These are phyloP conservation scores for Hypoxylon fragiforme DNA, from an alignment of 495 filamentous ascomycete genomes.

Conservation along the genomic window DNA sequence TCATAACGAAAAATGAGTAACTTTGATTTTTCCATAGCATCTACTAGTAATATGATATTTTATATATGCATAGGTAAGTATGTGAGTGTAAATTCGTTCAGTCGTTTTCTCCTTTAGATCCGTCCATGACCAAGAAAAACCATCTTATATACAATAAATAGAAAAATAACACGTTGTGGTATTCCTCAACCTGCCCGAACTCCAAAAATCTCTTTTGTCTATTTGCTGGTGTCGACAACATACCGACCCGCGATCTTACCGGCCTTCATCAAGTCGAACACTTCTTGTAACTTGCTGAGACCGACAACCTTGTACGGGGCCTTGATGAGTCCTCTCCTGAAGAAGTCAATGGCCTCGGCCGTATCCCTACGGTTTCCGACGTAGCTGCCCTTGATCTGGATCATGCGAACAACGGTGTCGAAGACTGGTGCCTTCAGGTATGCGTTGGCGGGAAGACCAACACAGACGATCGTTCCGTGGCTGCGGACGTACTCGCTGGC, in stretches of 20 bases:
- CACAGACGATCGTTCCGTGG: conserved; percentile 76
- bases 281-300: conserved; percentile 72
- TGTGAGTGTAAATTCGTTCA: no score
- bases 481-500: conserved; percentile 80
- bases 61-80: background rate
- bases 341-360: conserved; percentile 87
- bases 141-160: conserved; percentile 8
- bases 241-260: conserved; percentile 86
- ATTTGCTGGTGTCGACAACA: conserved; percentile 71
- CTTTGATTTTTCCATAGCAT: no score
- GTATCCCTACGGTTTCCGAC: conserved; percentile 88
- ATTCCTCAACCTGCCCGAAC: conserved; percentile 19
- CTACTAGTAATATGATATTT: background rate
- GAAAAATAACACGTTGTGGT: conserved; percentile 15
- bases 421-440: conserved; percentile 83
- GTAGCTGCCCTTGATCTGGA: conserved; percentile 90
- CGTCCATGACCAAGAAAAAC: background rate
- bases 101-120: no score
- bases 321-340: conserved; percentile 76
- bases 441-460: conserved; percentile 80
- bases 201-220: conserved; percentile 13
- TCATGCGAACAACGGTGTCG: conserved; percentile 80
- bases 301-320: conserved; percentile 83
- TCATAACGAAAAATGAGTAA: no score
- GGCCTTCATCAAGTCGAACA: conserved; percentile 74